These are phyloP conservation scores for Wakefieldia striispora DNA, from an alignment of 768 basidiomycete species.

Conservation along the genomic window DNA sequence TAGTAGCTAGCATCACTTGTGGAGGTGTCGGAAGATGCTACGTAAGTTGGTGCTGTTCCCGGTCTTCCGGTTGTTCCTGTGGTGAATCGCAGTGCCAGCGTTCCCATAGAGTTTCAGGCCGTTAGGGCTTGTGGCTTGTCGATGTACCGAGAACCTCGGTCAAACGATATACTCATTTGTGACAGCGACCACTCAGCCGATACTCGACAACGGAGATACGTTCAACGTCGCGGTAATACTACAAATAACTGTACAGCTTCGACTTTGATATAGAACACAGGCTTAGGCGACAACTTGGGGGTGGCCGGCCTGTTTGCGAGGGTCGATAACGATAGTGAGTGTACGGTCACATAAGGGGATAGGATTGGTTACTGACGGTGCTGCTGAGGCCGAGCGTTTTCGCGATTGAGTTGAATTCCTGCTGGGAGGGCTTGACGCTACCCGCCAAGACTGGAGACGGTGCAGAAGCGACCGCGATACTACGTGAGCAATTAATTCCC, in stretches of 20 bases:
- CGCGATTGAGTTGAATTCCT: constrained; percentile 52
- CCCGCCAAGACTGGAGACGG: constrained; percentile 48
- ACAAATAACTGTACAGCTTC: constrained; percentile 12
- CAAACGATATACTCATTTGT: no score
- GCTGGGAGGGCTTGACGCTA: constrained; percentile 36
- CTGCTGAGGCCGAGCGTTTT: constrained; percentile 38
- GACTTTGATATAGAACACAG: neutral
- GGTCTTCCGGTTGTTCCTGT: no score
- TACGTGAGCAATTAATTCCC: neutral
- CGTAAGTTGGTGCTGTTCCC: no score
- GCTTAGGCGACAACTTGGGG: neutral
- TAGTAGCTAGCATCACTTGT: no score
- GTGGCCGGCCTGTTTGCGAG: neutral
- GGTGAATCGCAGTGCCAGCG: no score
- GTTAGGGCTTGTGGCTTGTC: no score
- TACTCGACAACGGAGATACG: constrained; percentile 1
- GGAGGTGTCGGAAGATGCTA: no score
- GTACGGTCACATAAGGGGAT: neutral
- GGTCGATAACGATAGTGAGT: neutral
- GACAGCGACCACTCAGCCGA: no score
- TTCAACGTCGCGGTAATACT: constrained; percentile 3
- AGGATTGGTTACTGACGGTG: constrained; percentile 25
- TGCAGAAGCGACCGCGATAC: neutral
- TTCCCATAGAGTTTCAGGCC: no score
- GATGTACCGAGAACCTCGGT: no score